These are phyloP conservation scores for Chaetomiaceae sp. DNA, from an alignment of 2,329 filamentous ascomycete genomes.

Conservation along the genomic window DNA sequence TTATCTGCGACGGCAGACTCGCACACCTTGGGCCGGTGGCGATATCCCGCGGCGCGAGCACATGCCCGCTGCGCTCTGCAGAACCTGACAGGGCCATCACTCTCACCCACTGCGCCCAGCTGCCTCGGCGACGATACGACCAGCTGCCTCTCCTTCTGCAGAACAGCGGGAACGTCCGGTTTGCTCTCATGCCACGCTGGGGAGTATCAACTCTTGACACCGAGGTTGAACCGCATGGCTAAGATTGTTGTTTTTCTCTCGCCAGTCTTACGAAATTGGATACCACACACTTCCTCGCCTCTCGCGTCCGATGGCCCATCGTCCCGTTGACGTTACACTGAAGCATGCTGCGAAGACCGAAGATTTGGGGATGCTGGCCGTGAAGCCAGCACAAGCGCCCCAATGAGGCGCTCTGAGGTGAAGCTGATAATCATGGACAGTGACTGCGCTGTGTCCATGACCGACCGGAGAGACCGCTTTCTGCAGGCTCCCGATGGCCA, in stretches of 20 bases:
- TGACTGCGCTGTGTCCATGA: slow-evolving; percentile 5
- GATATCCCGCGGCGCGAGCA: neutral
- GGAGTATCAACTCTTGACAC: too few species aligned
- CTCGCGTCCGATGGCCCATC: too few species aligned
- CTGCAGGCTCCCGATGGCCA: slow-evolving; percentile 6
- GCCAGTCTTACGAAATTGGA: too few species aligned
- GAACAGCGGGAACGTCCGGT: slow-evolving; percentile 6
- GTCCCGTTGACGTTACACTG: neutral
- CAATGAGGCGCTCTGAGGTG: neutral
- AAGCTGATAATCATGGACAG: neutral
- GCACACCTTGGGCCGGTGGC: neutral
- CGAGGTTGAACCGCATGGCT: too few species aligned
- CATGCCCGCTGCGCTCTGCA: slow-evolving; percentile 9
- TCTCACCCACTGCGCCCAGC: too few species aligned
- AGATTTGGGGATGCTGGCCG: neutral
- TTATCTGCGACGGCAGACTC: slow-evolving; percentile 1
- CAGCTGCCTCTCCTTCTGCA: too few species aligned
- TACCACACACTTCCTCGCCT: too few species aligned
- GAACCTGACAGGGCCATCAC: neutral
- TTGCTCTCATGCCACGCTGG: too few species aligned
- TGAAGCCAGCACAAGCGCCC: neutral
- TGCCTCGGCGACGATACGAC: too few species aligned
- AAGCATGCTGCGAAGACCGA: neutral
- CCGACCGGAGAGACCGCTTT: neutral
- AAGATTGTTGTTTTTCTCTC: too few species aligned